A percentile compares a stretch with the other conserved stretches of the same genome.
Conservation (phyloP, 2,329 filamentous ascomycete genomes). For the Xylaria sp. region DNA sequence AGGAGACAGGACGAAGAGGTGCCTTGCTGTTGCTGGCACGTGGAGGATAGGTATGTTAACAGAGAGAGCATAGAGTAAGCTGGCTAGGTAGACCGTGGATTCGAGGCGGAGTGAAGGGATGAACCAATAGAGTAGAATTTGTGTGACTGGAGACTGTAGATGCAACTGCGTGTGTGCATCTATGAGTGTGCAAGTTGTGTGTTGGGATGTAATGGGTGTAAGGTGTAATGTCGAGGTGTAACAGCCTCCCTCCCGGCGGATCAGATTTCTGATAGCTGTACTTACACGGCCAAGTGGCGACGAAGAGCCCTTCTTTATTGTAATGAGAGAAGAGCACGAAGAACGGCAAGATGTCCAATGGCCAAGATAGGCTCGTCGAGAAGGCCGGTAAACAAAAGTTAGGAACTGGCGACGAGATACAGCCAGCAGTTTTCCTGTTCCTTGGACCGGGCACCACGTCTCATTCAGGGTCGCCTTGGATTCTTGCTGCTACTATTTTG, state of each 20-base stretch:
- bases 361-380: background rate
- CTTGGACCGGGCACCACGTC: conserved; percentile 30
- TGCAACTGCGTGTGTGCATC: background rate
- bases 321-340: background rate
- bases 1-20: background rate
- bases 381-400: background rate
- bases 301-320: background rate
- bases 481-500: conserved; percentile 42
- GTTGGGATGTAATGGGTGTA: conserved; percentile 9
- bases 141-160: too few species aligned
- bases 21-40: background rate
- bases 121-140: background rate
- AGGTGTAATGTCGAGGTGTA: conserved; percentile 28
- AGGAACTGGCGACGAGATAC: conserved; percentile 2
- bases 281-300: conserved; percentile 14
- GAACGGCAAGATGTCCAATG: background rate
- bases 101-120: background rate
- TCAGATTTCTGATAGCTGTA: conserved; percentile 22
- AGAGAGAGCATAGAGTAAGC: background rate
- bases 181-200: background rate
- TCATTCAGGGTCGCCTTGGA: conserved; percentile 29
- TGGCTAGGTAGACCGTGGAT: background rate
- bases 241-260: conserved; percentile 26
- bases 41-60: background rate
- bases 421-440: conserved; percentile 26